Percentiles rank a stretch among this genome's conserved stretches.
Evolutionary conservation across 257 asterid genomes (phyloP).

Genomic region (Salvia rosmarinus): DNA sequence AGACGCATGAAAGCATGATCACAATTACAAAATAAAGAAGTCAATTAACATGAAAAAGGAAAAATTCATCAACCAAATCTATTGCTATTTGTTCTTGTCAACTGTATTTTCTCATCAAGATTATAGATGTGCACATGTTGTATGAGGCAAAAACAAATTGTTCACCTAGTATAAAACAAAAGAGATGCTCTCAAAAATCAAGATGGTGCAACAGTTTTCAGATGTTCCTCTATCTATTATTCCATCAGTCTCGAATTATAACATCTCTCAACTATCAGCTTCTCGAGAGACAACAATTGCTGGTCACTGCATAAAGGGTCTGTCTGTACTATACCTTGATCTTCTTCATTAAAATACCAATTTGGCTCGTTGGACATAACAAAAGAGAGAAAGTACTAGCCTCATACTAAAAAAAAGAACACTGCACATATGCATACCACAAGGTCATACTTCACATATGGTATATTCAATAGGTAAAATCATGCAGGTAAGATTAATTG

Average conservation of each 20-base stretch:
- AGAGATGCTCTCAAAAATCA: neutral
- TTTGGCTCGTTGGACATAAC: conserved; percentile 6
- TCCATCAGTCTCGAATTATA: neutral
- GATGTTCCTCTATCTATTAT: neutral
- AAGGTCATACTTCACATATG: neutral
- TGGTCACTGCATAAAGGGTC: neutral
- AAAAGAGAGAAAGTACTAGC: neutral
- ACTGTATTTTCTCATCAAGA: neutral
- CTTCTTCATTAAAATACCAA: neutral
- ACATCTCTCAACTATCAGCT: neutral
- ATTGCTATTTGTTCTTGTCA: neutral
- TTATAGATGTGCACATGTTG: neutral
- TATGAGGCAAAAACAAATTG: neutral
- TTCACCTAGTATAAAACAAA: neutral
- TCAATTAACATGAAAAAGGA: neutral
- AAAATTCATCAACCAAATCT: neutral
- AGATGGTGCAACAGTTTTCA: neutral
- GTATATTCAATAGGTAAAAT: neutral
- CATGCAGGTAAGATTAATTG: conserved; percentile 1
- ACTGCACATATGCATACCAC: conserved; percentile 8
- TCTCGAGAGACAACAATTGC: conserved; percentile 2
- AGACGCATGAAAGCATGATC: neutral
- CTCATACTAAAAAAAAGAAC: neutral
- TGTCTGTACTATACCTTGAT: neutral
- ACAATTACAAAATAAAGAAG: neutral